A percentile compares a stretch with the other conserved stretches of the same genome.
phyloP scores from a whole-genome alignment of 257 asterid genomes.

The Prunella vulgaris region DNA sequence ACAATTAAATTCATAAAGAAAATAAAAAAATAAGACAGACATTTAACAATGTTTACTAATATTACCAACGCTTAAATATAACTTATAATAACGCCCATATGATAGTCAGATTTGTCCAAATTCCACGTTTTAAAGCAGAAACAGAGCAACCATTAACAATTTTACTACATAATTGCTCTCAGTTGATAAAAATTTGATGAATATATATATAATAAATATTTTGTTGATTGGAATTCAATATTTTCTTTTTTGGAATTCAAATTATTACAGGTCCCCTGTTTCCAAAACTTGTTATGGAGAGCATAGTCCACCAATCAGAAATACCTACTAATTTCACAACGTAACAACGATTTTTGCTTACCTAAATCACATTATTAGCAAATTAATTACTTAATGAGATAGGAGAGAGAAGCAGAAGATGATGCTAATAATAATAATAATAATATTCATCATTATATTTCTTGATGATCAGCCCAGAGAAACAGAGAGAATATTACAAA shows the following conservation, averaged over 20 bases:
- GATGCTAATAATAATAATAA: not conserved
- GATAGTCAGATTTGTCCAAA: not conserved
- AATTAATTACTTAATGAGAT: not conserved
- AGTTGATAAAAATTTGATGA: not conserved
- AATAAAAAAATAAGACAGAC: not conserved
- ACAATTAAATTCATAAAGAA: not conserved
- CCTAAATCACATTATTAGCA: not conserved
- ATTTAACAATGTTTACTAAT: not conserved
- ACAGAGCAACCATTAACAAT: not conserved
- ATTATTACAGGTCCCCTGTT: slow-evolving; percentile 14
- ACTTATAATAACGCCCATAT: not conserved
- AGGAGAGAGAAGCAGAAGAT: not conserved
- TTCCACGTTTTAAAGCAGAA: slow-evolving; percentile 10
- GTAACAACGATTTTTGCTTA: not conserved
- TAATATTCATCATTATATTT: not conserved
- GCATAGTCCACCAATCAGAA: not conserved
- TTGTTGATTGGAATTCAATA: not conserved
- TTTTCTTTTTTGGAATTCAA: not conserved
- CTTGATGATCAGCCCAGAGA: not conserved
- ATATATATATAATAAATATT: too few relatives aligned
- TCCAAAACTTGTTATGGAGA: not conserved
- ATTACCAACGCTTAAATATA: not conserved
- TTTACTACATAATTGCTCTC: not conserved
- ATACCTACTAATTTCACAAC: not conserved
- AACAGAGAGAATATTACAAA: not conserved